phyloP scores from a whole-genome alignment of 2,329 filamentous ascomycete genomes.

The Cytospora piceicola region DNA sequence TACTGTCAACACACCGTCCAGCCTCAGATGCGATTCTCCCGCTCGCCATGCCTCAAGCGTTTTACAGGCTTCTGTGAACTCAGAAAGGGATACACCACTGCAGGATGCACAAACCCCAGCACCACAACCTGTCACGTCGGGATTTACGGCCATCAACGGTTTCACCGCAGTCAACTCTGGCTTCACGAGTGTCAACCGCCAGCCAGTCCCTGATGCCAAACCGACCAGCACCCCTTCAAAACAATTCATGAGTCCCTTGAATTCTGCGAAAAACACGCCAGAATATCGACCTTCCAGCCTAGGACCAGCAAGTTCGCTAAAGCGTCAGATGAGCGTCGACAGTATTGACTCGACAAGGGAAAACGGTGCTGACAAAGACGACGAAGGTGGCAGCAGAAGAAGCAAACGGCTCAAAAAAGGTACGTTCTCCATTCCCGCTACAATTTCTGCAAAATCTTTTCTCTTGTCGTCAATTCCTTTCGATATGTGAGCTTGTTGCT shows the following conservation, averaged over 20 bases:
- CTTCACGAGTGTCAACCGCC: conserved; percentile 69
- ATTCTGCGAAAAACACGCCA: conserved; percentile 66
- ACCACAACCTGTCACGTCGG: conserved; percentile 39
- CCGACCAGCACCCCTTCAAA: conserved; percentile 62
- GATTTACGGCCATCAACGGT: conserved; percentile 65
- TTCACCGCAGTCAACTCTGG: conserved; percentile 76
- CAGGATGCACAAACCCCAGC: conserved; percentile 47
- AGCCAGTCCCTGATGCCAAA: conserved; percentile 52
- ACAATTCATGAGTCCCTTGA: conserved; percentile 63
- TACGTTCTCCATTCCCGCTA: conserved; percentile 44
- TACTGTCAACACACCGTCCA: conserved; percentile 61
- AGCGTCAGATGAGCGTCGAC: conserved; percentile 73
- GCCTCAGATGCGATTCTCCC: conserved; percentile 68
- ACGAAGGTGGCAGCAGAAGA: conserved; percentile 74
- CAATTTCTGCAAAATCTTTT: conserved; percentile 4
- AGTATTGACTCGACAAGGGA: conserved; percentile 55
- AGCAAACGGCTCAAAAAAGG: conserved; percentile 94
- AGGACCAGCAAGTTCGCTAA: conserved; percentile 65
- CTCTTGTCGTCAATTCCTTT: background rate
- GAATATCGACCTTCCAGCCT: conserved; percentile 62
- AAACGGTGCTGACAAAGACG: conserved; percentile 54
- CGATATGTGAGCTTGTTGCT: conserved; percentile 10
- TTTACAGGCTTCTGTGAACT: conserved; percentile 53
- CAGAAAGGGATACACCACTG: conserved; percentile 54
- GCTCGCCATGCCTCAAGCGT: conserved; percentile 60